Evolutionary conservation across 768 basidiomycete genomes (phyloP), one percentile per base, ranked within the genome.

Genomic region (Nevesoporus exiguus): DNA sequence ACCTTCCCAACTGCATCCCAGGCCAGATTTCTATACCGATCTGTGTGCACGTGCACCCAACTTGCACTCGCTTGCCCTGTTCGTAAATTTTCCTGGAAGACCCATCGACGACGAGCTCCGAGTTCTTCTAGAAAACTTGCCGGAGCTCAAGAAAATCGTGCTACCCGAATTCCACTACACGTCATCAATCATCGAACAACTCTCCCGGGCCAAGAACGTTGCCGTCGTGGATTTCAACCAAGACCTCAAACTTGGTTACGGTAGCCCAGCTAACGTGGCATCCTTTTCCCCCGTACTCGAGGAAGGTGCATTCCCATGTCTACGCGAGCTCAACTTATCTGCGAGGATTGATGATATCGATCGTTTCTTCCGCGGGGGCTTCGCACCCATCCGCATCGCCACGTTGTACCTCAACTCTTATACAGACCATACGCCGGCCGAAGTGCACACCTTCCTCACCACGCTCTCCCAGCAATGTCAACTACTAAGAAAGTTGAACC

Each of bases 151-250:
- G 36, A 76, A 72, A 58, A 63, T 84, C 41, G 70, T 75, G 9
- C 67, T 85, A 3, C 84, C 85, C 0, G 74, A 77, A 6, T 86
- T 76, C 55, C 75, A 76, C 45, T 57, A 79, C 9, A 84, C 82
- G 0, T 72, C 77, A 2, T 57, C 61, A 1, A 57, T 84, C 19
- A 66, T 80, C n/a, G 74, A 82, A 51, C 61, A 71, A 3, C 66
- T 81, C 15, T 80, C 83, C 7, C 71, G 51, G 13, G 69, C 79
- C 29, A 68, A 68, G 24, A 60, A 77, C 44, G 74, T 86, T 0
- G 66, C 68, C 6, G 60, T 73, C 7, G 53, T 85, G n/a, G 80
- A 84, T 49, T 85, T 83, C 51, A 79, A 77, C 49, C 82, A 80
- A 59, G 53, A 70, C n/a, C 58, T 68, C 8, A 65, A 71, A 0